phyloP scores from a whole-genome alignment of 345 rosid species.

The Rhizophora mangle region DNA sequence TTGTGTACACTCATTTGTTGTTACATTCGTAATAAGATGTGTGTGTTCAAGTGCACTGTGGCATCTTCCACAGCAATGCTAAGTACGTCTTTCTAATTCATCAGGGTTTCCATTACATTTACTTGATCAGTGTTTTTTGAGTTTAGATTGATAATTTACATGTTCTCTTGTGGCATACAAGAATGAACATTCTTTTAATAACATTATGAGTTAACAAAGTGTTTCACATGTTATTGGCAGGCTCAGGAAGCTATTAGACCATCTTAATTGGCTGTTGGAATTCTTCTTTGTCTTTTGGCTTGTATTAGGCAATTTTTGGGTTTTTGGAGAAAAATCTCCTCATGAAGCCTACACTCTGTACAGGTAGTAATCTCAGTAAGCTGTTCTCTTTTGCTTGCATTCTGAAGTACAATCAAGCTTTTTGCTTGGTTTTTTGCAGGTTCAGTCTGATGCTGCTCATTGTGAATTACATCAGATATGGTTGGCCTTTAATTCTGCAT shows the following conservation, averaged over 20 bases:
- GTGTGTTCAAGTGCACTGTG: too few relatives aligned
- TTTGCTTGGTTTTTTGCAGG: conserved; percentile 15
- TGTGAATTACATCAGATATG: conserved; percentile 21
- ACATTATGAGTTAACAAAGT: background rate
- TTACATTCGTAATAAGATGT: too few relatives aligned
- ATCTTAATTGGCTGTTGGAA: conserved; percentile 9
- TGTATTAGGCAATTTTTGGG: conserved; percentile 22
- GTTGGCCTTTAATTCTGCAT: conserved; percentile 4
- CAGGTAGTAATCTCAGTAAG: conserved; percentile 13
- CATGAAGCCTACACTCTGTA: conserved; percentile 11
- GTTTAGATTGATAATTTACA: too few relatives aligned
- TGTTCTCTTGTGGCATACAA: too few relatives aligned
- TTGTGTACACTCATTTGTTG: too few relatives aligned
- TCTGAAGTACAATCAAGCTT: background rate
- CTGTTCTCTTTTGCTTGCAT: background rate
- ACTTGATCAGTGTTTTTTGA: too few relatives aligned
- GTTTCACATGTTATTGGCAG: conserved; percentile 12
- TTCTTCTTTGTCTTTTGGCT: conserved; percentile 22
- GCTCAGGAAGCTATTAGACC: conserved; percentile 15
- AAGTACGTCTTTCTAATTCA: too few relatives aligned
- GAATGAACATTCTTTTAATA: background rate
- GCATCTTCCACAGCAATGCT: too few relatives aligned
- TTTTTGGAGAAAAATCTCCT: conserved; percentile 11
- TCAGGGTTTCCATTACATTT: too few relatives aligned
- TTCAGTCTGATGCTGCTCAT: conserved; percentile 18